phyloP scores from a whole-genome alignment of 2,329 filamentous ascomycete species.

The Fusarium redolens region DNA sequence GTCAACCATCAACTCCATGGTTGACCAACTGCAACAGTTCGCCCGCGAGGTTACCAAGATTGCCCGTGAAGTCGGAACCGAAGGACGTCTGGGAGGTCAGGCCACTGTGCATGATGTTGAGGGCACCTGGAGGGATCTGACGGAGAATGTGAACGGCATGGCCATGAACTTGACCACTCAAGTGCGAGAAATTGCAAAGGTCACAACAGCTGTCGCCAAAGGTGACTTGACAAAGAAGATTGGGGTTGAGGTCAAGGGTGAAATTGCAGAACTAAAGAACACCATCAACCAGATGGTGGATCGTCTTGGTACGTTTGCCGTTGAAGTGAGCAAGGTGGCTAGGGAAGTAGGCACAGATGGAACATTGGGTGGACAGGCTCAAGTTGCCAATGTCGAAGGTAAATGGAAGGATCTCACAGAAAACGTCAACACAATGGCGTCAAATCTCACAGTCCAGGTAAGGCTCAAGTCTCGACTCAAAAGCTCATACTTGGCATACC shows the following conservation, averaged over 20 bases:
- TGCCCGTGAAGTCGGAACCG: constrained; percentile 94
- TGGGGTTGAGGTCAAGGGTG: constrained; percentile 89
- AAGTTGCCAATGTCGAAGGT: constrained; percentile 93
- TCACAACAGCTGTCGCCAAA: constrained; percentile 93
- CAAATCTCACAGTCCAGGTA: constrained; percentile 74
- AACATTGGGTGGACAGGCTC: constrained; percentile 90
- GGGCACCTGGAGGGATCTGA: constrained; percentile 96
- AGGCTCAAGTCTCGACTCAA: constrained; percentile 20
- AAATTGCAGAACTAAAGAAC: constrained; percentile 94
- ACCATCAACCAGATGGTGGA: constrained; percentile 99
- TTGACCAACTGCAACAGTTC: constrained; percentile 96
- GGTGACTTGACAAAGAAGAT: constrained; percentile 97
- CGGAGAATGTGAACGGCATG: constrained; percentile 97
- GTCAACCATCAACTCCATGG: constrained; percentile 99
- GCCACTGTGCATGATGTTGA: constrained; percentile 96
- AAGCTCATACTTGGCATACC: background rate
- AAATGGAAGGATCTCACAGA: constrained; percentile 98
- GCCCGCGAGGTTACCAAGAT: constrained; percentile 97
- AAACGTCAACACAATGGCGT: constrained; percentile 83
- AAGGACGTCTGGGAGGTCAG: constrained; percentile 93
- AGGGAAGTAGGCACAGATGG: constrained; percentile 97
- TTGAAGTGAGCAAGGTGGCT: constrained; percentile 94
- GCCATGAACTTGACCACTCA: constrained; percentile 98
- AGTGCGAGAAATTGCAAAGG: constrained; percentile 96
- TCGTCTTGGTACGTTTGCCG: constrained; percentile 93